Conservation (phyloP, 352 stramenopile species). For the Globisporangium cederbergense region DNA sequence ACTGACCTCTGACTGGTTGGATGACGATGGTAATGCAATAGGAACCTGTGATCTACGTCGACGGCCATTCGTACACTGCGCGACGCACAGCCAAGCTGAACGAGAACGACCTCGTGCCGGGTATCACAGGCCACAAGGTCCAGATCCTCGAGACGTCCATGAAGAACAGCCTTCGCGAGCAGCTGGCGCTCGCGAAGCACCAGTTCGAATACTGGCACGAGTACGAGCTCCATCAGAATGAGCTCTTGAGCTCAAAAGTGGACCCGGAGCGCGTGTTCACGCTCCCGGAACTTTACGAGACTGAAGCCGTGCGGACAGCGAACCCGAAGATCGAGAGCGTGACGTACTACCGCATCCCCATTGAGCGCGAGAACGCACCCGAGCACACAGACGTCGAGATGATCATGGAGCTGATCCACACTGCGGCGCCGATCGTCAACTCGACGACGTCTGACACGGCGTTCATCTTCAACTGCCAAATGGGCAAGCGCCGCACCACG, state of each 20-base stretch:
- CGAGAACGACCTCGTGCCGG: constrained; percentile 79
- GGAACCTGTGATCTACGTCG: constrained; percentile 83
- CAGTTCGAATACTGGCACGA: constrained; percentile 85
- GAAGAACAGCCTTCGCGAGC: constrained; percentile 75
- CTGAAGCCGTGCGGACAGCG: constrained; percentile 28
- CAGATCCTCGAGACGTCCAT: constrained; percentile 78
- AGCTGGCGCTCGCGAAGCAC: constrained; percentile 39
- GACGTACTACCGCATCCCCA: constrained; percentile 68
- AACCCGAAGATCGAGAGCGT: constrained; percentile 41
- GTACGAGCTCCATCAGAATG: constrained; percentile 56
- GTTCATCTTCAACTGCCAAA: constrained; percentile 89
- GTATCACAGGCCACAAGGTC: constrained; percentile 79
- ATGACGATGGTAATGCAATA: constrained; percentile 10
- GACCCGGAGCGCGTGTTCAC: constrained; percentile 52
- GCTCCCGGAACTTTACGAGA: constrained; percentile 66
- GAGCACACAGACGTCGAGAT: constrained; percentile 72
- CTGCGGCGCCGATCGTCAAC: constrained; percentile 21
- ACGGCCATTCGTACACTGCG: constrained; percentile 68
- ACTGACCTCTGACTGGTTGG: background rate
- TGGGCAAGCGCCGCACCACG: constrained; percentile 81
- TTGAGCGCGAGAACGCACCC: constrained; percentile 78
- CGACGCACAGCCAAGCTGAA: constrained; percentile 72
- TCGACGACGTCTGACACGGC: constrained; percentile 41
- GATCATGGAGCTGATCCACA: constrained; percentile 55
- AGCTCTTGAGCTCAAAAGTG: constrained; percentile 39